Percentiles rank a stretch among this genome's conserved stretches.
Evolutionary conservation across 1,139 yeast genomes (phyloP).

Genomic region (Sugiyamaella novakii): DNA sequence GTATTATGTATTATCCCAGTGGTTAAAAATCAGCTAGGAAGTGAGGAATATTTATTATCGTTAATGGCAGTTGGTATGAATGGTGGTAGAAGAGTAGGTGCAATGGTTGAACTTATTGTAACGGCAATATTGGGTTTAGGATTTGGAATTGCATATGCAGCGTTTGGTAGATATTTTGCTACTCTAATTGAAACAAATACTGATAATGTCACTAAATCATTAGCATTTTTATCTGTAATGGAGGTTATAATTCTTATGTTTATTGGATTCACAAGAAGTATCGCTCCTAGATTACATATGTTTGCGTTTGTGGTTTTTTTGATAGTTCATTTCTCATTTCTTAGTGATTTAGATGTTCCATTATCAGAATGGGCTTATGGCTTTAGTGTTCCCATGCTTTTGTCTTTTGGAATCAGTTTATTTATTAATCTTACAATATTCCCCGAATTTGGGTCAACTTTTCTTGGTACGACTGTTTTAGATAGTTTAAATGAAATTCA

Average conservation of each 20-base stretch:
- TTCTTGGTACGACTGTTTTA: conserved; percentile 49
- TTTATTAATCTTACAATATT: conserved; percentile 48
- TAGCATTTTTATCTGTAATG: conserved; percentile 49
- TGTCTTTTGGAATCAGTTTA: conserved; percentile 49
- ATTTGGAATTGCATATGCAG: conserved; percentile 48
- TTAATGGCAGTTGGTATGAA: conserved; percentile 51
- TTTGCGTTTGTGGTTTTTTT: conserved; percentile 51
- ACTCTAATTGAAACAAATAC: conserved; percentile 28
- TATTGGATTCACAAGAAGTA: conserved; percentile 54
- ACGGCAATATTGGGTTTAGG: conserved; percentile 44
- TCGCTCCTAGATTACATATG: conserved; percentile 50
- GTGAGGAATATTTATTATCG: conserved; percentile 48
- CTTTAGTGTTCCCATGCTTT: conserved; percentile 48
- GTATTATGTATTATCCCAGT: conserved; percentile 21
- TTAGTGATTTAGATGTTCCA: conserved; percentile 40
- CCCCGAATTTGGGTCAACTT: conserved; percentile 56
- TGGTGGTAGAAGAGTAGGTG: conserved; percentile 53
- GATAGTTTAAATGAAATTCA: conserved; percentile 48
- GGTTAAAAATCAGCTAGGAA: conserved; percentile 39
- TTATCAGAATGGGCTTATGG: conserved; percentile 40
- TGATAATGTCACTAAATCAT: conserved; percentile 40
- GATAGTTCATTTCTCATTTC: conserved; percentile 52
- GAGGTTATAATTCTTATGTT: conserved; percentile 50
- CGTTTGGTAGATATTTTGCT: conserved; percentile 48
- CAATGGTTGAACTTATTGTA: conserved; percentile 49